A percentile compares a stretch with the other conserved stretches of the same genome.
phyloP scores from a whole-genome alignment of 495 filamentous ascomycete species.

The Penicillium salamii region DNA sequence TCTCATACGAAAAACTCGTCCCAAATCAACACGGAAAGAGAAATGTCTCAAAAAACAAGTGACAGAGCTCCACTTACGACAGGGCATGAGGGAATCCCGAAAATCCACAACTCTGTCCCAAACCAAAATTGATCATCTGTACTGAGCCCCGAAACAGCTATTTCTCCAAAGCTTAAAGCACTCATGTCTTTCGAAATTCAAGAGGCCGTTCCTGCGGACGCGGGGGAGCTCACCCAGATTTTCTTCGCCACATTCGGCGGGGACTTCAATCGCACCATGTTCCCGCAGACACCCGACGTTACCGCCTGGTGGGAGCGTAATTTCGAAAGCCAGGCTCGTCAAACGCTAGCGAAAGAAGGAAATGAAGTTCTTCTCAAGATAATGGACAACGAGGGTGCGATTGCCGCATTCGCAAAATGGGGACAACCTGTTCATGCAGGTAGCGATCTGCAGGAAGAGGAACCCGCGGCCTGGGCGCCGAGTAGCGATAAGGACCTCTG shows the following conservation, averaged over 20 bases:
- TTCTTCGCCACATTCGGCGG: constrained; percentile 25
- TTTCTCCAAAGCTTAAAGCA: too few species aligned
- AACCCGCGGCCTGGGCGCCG: constrained; percentile 12
- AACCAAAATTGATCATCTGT: too few species aligned
- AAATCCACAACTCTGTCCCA: too few species aligned
- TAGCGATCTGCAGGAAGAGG: constrained; percentile 9
- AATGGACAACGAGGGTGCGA: constrained; percentile 6
- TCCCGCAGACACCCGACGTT: constrained; percentile 24
- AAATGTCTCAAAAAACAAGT: too few species aligned
- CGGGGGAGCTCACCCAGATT: constrained; percentile 11
- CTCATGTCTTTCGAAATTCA: constrained; percentile 18
- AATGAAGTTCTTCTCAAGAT: constrained; percentile 18
- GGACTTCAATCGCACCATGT: constrained; percentile 20
- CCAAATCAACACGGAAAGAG: too few species aligned
- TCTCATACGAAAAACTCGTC: too few species aligned
- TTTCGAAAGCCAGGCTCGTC: not conserved
- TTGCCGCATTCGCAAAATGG: constrained; percentile 29
- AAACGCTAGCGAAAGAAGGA: not conserved
- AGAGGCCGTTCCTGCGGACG: constrained; percentile 14
- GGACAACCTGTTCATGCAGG: constrained; percentile 9
- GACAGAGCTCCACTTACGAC: too few species aligned
- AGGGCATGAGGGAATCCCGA: too few species aligned
- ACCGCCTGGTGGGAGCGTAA: constrained; percentile 15
- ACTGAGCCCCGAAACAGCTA: not conserved
- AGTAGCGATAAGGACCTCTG: constrained; percentile 19